phyloP scores from a whole-genome alignment of 2,329 filamentous ascomycete genomes.

The Malbranchea cinnamomea region DNA sequence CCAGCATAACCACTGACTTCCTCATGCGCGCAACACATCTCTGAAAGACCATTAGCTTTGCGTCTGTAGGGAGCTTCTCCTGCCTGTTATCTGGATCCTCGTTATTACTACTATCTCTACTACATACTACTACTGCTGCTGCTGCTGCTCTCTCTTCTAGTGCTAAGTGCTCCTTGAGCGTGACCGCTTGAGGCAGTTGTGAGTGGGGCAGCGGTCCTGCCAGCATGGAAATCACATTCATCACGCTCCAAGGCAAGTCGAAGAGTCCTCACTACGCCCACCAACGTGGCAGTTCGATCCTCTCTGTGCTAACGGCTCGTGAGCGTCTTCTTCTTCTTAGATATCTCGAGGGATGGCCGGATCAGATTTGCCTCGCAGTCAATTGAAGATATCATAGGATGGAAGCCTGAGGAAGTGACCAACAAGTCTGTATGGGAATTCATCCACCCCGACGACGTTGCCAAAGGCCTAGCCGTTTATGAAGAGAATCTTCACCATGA shows the following conservation, averaged over 20 bases:
- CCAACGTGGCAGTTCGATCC: too few species aligned
- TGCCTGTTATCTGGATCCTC: not conserved
- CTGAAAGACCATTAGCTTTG: too few species aligned
- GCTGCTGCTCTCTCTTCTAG: too few species aligned
- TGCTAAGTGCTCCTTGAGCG: not conserved
- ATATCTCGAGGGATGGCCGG: conserved; percentile 58
- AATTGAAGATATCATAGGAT: conserved; percentile 68
- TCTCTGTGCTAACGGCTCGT: too few species aligned
- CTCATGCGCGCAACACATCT: too few species aligned
- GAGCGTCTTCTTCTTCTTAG: too few species aligned
- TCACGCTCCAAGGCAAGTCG: conserved; percentile 70
- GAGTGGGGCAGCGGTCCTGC: conserved; percentile 1
- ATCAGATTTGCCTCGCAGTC: conserved; percentile 76
- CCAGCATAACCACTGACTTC: too few species aligned
- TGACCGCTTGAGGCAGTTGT: not conserved
- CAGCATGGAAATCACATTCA: conserved; percentile 70
- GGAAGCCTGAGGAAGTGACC: conserved; percentile 58
- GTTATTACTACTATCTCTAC: too few species aligned
- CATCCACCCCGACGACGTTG: conserved; percentile 69
- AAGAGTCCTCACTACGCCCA: too few species aligned
- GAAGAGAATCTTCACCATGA: conserved; percentile 60
- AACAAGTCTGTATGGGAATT: conserved; percentile 71
- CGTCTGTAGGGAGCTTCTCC: too few species aligned
- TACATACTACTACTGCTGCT: too few species aligned
- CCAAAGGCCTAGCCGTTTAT: conserved; percentile 58